These are phyloP conservation scores for Glycine soja DNA, from an alignment of 306 rosid species.

Conservation along the genomic window DNA sequence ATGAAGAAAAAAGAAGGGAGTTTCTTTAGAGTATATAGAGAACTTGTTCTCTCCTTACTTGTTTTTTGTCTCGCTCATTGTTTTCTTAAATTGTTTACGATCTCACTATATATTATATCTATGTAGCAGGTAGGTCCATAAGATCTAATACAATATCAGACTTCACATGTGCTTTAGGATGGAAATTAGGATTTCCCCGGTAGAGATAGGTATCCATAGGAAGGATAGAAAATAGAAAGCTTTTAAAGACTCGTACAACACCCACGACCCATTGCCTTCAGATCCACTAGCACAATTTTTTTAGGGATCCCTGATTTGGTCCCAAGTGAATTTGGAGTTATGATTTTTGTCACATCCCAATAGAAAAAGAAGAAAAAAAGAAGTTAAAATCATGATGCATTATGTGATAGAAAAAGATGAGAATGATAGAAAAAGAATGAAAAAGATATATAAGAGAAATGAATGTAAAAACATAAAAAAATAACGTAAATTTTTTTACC, in stretches of 20 bases:
- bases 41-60: background rate
- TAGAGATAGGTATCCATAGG: conserved; percentile 38
- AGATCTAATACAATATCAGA: conserved; percentile 39
- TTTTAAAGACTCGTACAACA: conserved; percentile 42
- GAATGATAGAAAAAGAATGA: background rate
- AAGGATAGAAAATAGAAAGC: conserved; percentile 45
- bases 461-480: background rate
- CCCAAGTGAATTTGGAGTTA: background rate
- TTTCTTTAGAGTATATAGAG: background rate
- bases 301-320: conserved; percentile 48
- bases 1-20: background rate
- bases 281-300: conserved; percentile 38
- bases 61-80: conserved; percentile 5
- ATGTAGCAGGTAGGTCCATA: conserved; percentile 36
- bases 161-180: conserved; percentile 14
- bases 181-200: conserved; percentile 38
- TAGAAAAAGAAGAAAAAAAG: background rate
- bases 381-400: background rate
- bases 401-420: background rate
- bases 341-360: conserved; percentile 7
- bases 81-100: conserved; percentile 20
- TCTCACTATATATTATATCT: background rate
- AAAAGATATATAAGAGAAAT: background rate
- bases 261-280: conserved; percentile 45
- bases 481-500: background rate